Percentiles rank a stretch among this genome's conserved stretches.
These are phyloP conservation scores for Diaporthe velutina DNA, from an alignment of 2,329 filamentous ascomycete species.

Conservation along the genomic window DNA sequence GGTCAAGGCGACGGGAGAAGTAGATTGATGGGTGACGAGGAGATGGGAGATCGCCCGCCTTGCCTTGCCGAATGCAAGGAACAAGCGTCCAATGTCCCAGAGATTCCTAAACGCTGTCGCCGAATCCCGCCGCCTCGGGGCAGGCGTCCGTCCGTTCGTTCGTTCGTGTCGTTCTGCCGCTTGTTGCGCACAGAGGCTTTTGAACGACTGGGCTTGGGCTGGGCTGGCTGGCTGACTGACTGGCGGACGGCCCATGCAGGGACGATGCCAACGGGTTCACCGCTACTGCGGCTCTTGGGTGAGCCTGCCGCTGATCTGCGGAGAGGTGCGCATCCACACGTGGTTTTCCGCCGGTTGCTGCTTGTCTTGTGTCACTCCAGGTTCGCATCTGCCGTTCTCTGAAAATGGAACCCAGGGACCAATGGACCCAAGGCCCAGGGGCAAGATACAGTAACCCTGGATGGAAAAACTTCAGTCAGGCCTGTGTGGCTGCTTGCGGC, in stretches of 20 bases:
- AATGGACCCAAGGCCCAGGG: background rate
- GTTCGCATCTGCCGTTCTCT: background rate
- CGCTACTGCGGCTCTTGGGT: conserved; percentile 31
- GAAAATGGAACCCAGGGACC: background rate
- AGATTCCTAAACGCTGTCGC: conserved; percentile 20
- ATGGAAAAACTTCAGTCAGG: background rate
- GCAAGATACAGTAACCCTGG: background rate
- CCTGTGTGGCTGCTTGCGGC: conserved; percentile 7
- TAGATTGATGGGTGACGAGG: conserved; percentile 14
- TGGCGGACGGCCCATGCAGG: conserved; percentile 10
- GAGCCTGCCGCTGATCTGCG: conserved; percentile 30
- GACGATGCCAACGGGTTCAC: conserved; percentile 28
- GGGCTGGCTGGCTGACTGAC: background rate
- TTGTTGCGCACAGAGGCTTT: background rate
- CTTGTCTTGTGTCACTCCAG: conserved; percentile 31
- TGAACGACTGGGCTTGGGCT: background rate
- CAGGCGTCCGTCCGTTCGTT: background rate
- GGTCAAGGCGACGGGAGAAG: conserved; percentile 14
- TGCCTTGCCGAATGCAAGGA: conserved; percentile 18
- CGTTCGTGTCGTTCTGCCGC: background rate
- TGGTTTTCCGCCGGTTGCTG: conserved; percentile 19
- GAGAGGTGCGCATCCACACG: conserved; percentile 34
- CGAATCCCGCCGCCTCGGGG: background rate
- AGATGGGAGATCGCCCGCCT: conserved; percentile 18
- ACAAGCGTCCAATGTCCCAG: background rate